Base-by-base conservation (phyloP, 2,329 filamentous ascomycete genomes). In the Aspergillus vadensis region DNA sequence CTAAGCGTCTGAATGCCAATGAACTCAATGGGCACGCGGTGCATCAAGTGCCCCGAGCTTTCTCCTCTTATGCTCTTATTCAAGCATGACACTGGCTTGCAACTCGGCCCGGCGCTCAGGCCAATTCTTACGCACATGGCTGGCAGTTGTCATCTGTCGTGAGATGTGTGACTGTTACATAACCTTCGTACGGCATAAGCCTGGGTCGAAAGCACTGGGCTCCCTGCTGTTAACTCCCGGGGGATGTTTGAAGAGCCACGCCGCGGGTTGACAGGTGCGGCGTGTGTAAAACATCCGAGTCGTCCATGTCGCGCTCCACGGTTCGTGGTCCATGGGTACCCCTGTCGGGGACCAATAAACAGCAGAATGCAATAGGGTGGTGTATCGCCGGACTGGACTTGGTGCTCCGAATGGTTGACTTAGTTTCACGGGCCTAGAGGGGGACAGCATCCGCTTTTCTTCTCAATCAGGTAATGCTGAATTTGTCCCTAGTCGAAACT, bases 1-100 rank as follows among this genome's bases (percentile, higher is more conserved):
- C 36, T 48, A 30, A 32, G 59, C 21, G 55, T 53, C 44, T 21
- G 30, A 25, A 41, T 54, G 21, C 19, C 25, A 54, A 55, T 51
- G 57, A 50, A 47, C 41, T 32, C 48, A 60, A 63, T 25, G 44
- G 56, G 62, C 63, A 65, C 57, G 61, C 61, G 63, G 57, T 62
- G 57, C 55, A 21, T 38, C 50, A 44, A 39, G 43, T 51, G 62
- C 53, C 44, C 59, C 53, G 56, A 63, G 62, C 48, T 51, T 36
- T 44, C 50, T 51, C 51, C 50, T 49, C 55, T 51, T 53, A 57
- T 41, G 59, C 47, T 15, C 55, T 15, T 25, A 10, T 17, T 27
- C 27, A 49, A 21, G 36, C 15, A 52, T 36, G 39, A 27, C 27
- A 58, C 36, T 44, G 53, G 32, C n/a, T 44, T 36, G 41, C n/a